phyloP scores from a whole-genome alignment of 2,329 filamentous ascomycete genomes.

The Colletotrichum sp. region DNA sequence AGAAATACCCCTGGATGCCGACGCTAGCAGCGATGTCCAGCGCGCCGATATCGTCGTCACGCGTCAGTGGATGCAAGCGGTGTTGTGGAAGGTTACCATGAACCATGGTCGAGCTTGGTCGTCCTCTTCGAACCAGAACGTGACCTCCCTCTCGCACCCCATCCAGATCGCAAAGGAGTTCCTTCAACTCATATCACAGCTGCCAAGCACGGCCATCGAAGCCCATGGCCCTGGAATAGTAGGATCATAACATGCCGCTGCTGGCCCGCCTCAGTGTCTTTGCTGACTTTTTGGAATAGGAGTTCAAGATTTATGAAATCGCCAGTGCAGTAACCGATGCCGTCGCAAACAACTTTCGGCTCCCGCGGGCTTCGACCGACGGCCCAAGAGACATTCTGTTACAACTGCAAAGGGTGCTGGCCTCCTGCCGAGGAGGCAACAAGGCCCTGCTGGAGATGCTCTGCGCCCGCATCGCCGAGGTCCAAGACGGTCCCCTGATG shows the following conservation, averaged over 20 bases:
- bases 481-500: conserved; percentile 6
- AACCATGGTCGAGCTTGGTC: conserved; percentile 31
- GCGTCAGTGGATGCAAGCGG: conserved; percentile 55
- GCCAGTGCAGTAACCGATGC: conserved; percentile 49
- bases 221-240: conserved; percentile 53
- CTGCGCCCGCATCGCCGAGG: conserved; percentile 18
- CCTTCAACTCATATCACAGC: conserved; percentile 42
- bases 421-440: conserved; percentile 48
- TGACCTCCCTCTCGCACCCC: conserved; percentile 34
- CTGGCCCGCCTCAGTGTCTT: background rate
- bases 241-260: background rate
- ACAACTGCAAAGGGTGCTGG: conserved; percentile 43
- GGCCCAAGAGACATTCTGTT: conserved; percentile 38
- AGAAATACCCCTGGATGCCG: conserved; percentile 41
- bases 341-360: conserved; percentile 32
- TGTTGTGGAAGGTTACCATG: conserved; percentile 49
- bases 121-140: background rate
- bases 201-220: conserved; percentile 52
- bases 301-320: conserved; percentile 53
- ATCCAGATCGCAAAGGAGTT: conserved; percentile 52
- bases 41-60: conserved; percentile 55
- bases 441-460: conserved; percentile 41
- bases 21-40: conserved; percentile 51
- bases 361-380: conserved; percentile 4
- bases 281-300: conserved; percentile 12